Evolutionary conservation across 176 grass and related monocot species (phyloP).

Genomic region (Luzula sylvatica): DNA sequence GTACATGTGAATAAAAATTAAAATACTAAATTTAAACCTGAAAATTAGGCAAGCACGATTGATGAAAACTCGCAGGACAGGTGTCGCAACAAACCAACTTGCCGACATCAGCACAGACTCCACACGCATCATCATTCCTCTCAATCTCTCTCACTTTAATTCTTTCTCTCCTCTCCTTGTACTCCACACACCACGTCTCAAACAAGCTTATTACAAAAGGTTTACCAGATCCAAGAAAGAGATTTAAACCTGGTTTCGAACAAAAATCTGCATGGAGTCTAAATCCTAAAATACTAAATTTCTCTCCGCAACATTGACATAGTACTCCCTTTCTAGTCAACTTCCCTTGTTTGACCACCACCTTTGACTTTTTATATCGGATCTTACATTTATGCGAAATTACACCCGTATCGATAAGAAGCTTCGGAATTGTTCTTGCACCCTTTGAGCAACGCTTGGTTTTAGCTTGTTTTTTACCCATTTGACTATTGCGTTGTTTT

Average conservation of each 20-base stretch:
- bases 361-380: conserved; percentile 43
- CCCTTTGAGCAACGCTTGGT: conserved; percentile 23
- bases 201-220: conserved; percentile 66
- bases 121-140: conserved; percentile 71
- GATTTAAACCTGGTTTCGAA: conserved; percentile 39
- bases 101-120: conserved; percentile 72
- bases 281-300: conserved; percentile 60
- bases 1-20: no score
- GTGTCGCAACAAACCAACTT: conserved; percentile 93
- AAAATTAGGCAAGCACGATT: conserved; percentile 54
- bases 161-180: conserved; percentile 46
- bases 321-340: conserved; percentile 51
- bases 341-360: conserved; percentile 53
- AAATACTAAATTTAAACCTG: conserved; percentile 31
- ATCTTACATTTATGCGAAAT: conserved; percentile 35
- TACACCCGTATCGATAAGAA: conserved; percentile 61
- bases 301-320: conserved; percentile 53
- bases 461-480: conserved; percentile 22
- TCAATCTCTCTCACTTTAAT: conserved; percentile 35
- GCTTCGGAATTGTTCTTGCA: conserved; percentile 56
- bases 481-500: conserved; percentile 22
- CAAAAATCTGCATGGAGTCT: conserved; percentile 44
- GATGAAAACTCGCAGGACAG: conserved; percentile 77
- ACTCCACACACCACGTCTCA: conserved; percentile 76
- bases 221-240: conserved; percentile 70